These are phyloP conservation scores for Gynostemma pentaphyllum DNA, from an alignment of 306 rosid genomes.

Conservation along the genomic window DNA sequence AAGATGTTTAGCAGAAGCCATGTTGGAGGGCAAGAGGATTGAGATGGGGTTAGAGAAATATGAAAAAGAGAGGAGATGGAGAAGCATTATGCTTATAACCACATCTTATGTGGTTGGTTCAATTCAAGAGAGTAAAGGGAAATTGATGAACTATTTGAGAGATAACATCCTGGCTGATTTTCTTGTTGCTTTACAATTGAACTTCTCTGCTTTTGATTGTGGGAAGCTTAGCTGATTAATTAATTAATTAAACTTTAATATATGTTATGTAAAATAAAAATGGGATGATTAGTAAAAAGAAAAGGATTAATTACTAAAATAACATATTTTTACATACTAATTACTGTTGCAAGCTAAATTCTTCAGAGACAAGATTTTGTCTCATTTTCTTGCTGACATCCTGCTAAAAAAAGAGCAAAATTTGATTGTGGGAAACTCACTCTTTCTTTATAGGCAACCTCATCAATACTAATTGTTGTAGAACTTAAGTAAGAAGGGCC, in stretches of 20 bases:
- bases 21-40: constrained; percentile 9
- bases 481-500: no score
- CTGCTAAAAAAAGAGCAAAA: constrained; percentile 17
- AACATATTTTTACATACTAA: no score
- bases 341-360: no score
- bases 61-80: constrained; percentile 37
- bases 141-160: constrained; percentile 21
- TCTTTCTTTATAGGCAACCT: constrained; percentile 9
- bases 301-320: no score
- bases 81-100: constrained; percentile 27
- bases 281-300: no score
- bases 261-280: no score
- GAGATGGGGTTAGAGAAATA: constrained; percentile 21
- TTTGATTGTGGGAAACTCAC: constrained; percentile 52
- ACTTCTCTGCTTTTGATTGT: no score
- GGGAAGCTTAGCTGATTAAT: no score
- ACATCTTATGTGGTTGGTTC: constrained; percentile 26
- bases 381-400: constrained; percentile 16
- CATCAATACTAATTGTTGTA: constrained; percentile 5
- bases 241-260: no score
- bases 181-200: no score
- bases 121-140: constrained; percentile 23
- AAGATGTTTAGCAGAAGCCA: constrained; percentile 14
- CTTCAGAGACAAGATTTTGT: constrained; percentile 40
- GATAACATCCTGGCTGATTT: no score